Evolutionary conservation across 169 alveolate genomes (phyloP).

Genomic region (Blepharisma undulans): DNA sequence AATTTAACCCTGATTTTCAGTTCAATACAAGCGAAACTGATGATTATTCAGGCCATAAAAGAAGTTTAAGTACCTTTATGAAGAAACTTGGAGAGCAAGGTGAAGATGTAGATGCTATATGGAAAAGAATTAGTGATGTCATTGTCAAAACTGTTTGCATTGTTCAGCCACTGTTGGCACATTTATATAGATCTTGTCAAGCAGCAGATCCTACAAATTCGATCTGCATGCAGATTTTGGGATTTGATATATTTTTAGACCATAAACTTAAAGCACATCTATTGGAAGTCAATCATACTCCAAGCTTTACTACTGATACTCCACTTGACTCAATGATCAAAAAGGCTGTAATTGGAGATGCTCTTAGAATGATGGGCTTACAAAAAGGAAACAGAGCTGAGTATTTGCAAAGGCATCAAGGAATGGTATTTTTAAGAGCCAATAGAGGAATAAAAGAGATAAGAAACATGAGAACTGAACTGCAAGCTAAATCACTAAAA

Average conservation of each 20-base stretch:
- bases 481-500: neutral
- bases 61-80: conserved; percentile 56
- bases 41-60: conserved; percentile 72
- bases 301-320: conserved; percentile 73
- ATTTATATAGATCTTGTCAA: conserved; percentile 68
- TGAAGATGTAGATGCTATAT: conserved; percentile 44
- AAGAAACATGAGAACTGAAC: neutral
- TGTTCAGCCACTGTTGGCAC: conserved; percentile 65
- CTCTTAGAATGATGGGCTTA: conserved; percentile 56
- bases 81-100: conserved; percentile 50
- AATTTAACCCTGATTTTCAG: conserved; percentile 60
- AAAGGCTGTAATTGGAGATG: conserved; percentile 61
- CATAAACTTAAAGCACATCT: conserved; percentile 62
- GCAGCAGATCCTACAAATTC: conserved; percentile 62
- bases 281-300: conserved; percentile 79
- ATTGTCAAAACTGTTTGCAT: conserved; percentile 66
- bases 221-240: conserved; percentile 75
- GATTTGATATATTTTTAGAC: conserved; percentile 75
- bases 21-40: conserved; percentile 57
- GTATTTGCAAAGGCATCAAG: neutral
- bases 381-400: neutral
- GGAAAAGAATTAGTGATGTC: conserved; percentile 52
- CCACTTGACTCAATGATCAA: conserved; percentile 69
- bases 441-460: conserved; percentile 19
- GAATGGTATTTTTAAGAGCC: neutral